phyloP scores from a whole-genome alignment of 2,329 filamentous ascomycete genomes.

The Trichoderma brevicompactum region DNA sequence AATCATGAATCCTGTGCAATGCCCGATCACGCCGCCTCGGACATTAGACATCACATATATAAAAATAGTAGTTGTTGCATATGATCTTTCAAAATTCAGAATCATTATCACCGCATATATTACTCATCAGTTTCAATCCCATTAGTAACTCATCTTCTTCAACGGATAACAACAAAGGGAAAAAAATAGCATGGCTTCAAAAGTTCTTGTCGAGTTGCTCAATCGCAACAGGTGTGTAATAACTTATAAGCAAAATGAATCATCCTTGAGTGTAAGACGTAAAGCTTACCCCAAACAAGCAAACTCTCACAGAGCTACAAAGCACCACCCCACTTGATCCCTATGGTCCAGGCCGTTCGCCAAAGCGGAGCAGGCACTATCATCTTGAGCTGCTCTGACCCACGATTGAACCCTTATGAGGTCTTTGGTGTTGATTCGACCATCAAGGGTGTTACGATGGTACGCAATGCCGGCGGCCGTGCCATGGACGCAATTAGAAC shows the following conservation, averaged over 20 bases:
- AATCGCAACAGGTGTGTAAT: slow-evolving; percentile 2
- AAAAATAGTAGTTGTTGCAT: background rate
- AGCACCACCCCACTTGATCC: background rate
- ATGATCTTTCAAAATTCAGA: background rate
- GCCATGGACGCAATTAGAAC: slow-evolving; percentile 14
- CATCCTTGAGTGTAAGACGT: no score
- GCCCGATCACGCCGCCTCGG: background rate
- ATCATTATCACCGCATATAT: background rate
- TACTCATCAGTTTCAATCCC: background rate
- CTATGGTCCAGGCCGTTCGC: background rate
- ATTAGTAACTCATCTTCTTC: background rate
- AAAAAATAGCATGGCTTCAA: background rate
- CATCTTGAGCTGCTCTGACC: slow-evolving; percentile 19
- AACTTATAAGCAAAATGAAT: background rate
- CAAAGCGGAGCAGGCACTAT: background rate
- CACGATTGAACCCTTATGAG: background rate
- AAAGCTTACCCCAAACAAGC: background rate
- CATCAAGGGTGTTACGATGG: background rate
- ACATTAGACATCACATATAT: background rate
- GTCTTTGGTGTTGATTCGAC: background rate
- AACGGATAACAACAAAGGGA: background rate
- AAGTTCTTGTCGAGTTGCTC: background rate
- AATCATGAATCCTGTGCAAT: background rate
- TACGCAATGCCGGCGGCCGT: slow-evolving; percentile 21
- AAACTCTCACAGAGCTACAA: background rate